Evolutionary conservation across 1,284 basidiomycete species (phyloP).

Genomic region (Cystobasidiaceae sp.): DNA sequence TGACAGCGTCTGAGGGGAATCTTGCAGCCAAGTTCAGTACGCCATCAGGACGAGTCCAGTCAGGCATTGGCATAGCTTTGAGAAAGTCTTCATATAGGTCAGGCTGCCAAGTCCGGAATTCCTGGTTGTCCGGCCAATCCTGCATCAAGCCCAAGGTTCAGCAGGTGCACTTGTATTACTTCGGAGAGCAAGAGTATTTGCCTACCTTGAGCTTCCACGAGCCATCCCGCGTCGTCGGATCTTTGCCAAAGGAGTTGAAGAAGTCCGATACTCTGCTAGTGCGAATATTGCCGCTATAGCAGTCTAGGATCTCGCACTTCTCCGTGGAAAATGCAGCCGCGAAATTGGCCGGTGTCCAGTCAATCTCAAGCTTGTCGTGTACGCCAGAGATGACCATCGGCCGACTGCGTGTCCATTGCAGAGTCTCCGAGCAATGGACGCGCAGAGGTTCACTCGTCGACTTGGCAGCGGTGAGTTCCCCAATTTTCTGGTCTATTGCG

Average conservation of each 20-base stretch:
- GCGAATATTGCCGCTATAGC: conserved; percentile 63
- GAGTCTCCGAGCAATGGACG: no score
- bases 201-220: conserved; percentile 75
- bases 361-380: conserved; percentile 53
- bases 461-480: background rate
- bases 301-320: conserved; percentile 60
- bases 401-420: conserved; percentile 61
- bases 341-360: conserved; percentile 80
- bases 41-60: conserved; percentile 81
- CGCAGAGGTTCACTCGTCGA: no score
- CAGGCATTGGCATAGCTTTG: conserved; percentile 73
- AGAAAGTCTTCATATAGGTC: conserved; percentile 83
- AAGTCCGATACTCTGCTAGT: conserved; percentile 67
- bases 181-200: no score
- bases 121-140: conserved; percentile 52
- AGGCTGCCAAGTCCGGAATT: conserved; percentile 78
- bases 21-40: conserved; percentile 74
- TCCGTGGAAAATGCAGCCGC: conserved; percentile 62
- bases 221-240: conserved; percentile 52
- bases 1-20: conserved; percentile 74
- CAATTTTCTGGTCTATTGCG: no score
- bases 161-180: background rate
- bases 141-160: background rate
- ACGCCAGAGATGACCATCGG: conserved; percentile 70
- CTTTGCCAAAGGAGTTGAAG: conserved; percentile 65